Evolutionary conservation across 768 basidiomycete species (phyloP).

Genomic region (Melanogaster broomeanus): DNA sequence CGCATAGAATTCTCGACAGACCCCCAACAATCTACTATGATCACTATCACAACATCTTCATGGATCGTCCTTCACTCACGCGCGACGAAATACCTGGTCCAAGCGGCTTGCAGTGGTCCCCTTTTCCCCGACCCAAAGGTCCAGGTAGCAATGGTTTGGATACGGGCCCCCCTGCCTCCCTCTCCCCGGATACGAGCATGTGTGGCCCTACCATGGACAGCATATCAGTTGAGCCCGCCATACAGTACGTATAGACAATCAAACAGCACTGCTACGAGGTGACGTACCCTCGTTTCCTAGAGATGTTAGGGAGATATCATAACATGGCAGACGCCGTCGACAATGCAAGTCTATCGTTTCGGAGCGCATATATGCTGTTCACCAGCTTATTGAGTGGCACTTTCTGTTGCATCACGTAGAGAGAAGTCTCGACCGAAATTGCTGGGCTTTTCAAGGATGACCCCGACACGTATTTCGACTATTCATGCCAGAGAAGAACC

Average conservation of each 20-base stretch:
- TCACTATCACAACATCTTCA: slow-evolving; percentile 77
- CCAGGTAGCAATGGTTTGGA: not conserved
- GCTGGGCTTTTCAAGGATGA: no score
- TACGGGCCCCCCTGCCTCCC: slow-evolving; percentile 5
- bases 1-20: no score
- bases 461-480: no score
- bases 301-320: slow-evolving; percentile 69
- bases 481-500: no score
- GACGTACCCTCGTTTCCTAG: slow-evolving; percentile 78
- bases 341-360: no score
- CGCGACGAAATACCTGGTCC: slow-evolving; percentile 41
- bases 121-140: slow-evolving; percentile 21
- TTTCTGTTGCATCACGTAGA: slow-evolving; percentile 38
- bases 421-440: slow-evolving; percentile 69
- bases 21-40: slow-evolving; percentile 57
- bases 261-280: slow-evolving; percentile 94
- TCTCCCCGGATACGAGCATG: slow-evolving; percentile 20
- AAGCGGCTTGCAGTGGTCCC: slow-evolving; percentile 41
- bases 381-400: not conserved
- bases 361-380: slow-evolving; percentile 2
- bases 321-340: slow-evolving; percentile 57
- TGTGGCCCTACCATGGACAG: no score
- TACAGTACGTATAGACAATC: no score
- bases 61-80: slow-evolving; percentile 65
- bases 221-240: no score